phyloP scores from a whole-genome alignment of 1,284 basidiomycete genomes.

The Cutaneotrichosporon sp. region DNA sequence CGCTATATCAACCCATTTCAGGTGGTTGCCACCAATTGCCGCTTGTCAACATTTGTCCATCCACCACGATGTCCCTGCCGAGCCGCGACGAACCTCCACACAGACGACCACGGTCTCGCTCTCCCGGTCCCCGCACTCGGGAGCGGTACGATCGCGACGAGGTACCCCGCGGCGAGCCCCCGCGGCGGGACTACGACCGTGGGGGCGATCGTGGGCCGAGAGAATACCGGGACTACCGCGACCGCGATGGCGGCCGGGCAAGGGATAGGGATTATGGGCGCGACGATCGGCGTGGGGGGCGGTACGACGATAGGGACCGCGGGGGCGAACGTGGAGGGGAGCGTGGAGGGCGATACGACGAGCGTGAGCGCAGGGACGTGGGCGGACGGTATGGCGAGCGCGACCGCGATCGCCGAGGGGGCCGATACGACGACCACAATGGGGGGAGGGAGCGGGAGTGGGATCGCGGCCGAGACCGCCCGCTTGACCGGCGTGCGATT shows the following conservation, averaged over 20 bases:
- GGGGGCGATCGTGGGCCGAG: not conserved
- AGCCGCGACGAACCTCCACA: too few relatives aligned
- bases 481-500: slow-evolving; percentile 39
- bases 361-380: slow-evolving; percentile 4
- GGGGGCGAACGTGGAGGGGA: slow-evolving; percentile 7
- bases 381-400: slow-evolving; percentile 6
- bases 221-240: slow-evolving; percentile 3
- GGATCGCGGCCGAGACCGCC: slow-evolving; percentile 31
- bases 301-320: slow-evolving; percentile 9
- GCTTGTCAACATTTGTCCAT: too few relatives aligned
- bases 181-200: not conserved
- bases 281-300: slow-evolving; percentile 39
- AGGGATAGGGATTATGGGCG: slow-evolving; percentile 46
- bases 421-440: slow-evolving; percentile 14
- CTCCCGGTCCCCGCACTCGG: too few relatives aligned
- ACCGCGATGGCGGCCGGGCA: slow-evolving; percentile 10
- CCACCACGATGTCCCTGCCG: too few relatives aligned
- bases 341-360: not conserved
- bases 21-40: too few relatives aligned
- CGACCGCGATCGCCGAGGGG: slow-evolving; percentile 4
- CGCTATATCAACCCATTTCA: too few relatives aligned
- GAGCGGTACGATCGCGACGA: too few relatives aligned
- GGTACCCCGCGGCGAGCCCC: not conserved
- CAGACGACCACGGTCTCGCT: too few relatives aligned
- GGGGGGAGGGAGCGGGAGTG: slow-evolving; percentile 12